Evolutionary conservation across 2,329 filamentous ascomycete species (phyloP), one percentile per base, ranked within the genome.

Genomic region (Botrytis tulipae): DNA sequence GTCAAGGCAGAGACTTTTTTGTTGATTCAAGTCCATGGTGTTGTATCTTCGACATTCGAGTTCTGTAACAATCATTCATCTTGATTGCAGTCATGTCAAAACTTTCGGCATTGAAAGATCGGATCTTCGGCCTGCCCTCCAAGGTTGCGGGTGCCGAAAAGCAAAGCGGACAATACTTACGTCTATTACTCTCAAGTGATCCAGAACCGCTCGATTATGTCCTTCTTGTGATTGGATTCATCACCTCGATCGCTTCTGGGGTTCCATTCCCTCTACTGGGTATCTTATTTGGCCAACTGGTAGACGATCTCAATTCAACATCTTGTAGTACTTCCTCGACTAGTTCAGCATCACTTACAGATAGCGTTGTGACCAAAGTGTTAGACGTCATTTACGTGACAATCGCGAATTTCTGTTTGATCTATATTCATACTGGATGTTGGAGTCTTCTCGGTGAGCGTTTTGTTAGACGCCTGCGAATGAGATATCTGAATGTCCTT

Each of bases 261-360:
- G 84, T 90, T 4, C 89, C 89, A 0, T 90, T 91, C 75, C 89
- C 89, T 16, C 82, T 91, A n/a, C 86, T 91, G 77, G 89, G 87
- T 73, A 89, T 91, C 76, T 82, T 91, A 67, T 91, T 91, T 76
- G 89, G 90, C 75, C 84, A 91, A 80, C 85, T 91, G 16, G 83
- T 91, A 74, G 88, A 91, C 77, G 84, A 90, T 75, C 84, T 91
- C 78, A 90, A 90, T 78, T 81, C 82, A 20, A 86, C 87, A 35
- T 86, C 87, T 29, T 78, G 76, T 71, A 67, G 35, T 14, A 65
- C 69, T 14, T 65, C 70, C 37, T 25, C 73, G 35, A 48, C 40
- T 37, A 44, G 62, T n/a, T 54, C 71, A 40, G 61, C 69, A 4
- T 44, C 67, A 44, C 57, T 72, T 9, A 59, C 71, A 18, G 46